Evolutionary conservation across 192 early-diverging fungal species (phyloP), one percentile per base, ranked within the genome.

Genomic region (Funneliformis mosseae): DNA sequence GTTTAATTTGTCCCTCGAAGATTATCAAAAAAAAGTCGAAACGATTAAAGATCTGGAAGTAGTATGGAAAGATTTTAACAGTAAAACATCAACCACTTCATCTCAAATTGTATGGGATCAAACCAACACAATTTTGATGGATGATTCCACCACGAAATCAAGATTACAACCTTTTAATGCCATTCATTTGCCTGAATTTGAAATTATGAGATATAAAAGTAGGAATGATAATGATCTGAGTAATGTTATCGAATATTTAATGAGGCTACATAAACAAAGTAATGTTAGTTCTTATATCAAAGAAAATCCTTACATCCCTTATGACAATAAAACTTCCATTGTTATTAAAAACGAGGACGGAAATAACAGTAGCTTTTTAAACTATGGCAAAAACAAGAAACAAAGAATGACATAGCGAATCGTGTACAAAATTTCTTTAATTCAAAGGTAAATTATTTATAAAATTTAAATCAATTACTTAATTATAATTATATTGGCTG

Each of bases 21-120:
- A 91, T 18, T 89, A 82, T 74, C 11, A 81, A 28, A 71, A 74
- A 8, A 91, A 89, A 60, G 81, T 76, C 0, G 25, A 85, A 39
- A 89, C 91, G 0, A 83, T 93, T 14, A 94, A 94, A 77, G 88
- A 94, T 60, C 82, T 94, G n/a, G 81, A 83, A 18, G 73, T 79
- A 27, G 88, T 94, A 9, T 89, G 89, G 84, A 68, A 84, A 8
- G 82, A 84, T 2, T 88, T 85, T 21, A 87, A 83, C 63, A 84
- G 8, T 21, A 61, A 8, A 4, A 14, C 6, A 8, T 23, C 3
- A 69, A 38, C 21, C 38, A 66, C 33, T 27, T 11, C 50, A 63
- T 71, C 18, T 43, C 45, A 10, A 41, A 73, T 48, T 23, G 25
- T 61, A 14, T 87, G 79, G 75, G 82, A 88, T 64, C 83, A 87